Percentiles rank a stretch among this genome's conserved stretches.
phyloP scores from a whole-genome alignment of 306 rosid genomes.

The Pueraria montana region DNA sequence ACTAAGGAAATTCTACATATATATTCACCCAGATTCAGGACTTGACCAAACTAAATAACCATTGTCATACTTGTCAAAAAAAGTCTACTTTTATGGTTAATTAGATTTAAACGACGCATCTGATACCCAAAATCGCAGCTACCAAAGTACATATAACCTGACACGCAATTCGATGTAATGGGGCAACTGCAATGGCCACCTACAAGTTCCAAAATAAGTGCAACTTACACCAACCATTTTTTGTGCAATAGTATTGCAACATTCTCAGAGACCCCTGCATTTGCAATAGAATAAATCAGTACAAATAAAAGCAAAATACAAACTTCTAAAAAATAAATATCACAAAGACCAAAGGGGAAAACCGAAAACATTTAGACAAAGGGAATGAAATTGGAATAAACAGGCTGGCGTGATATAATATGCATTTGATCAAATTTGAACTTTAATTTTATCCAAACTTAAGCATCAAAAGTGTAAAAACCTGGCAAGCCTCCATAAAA shows the following conservation, averaged over 20 bases:
- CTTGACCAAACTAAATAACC: neutral
- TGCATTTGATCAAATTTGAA: neutral
- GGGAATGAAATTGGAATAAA: slow-evolving; percentile 16
- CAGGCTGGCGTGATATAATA: neutral
- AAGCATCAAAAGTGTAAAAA: neutral
- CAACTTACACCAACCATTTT: slow-evolving; percentile 35
- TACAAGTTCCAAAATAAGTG: slow-evolving; percentile 1
- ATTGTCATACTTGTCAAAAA: neutral
- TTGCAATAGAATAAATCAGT: slow-evolving; percentile 36
- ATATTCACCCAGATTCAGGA: neutral
- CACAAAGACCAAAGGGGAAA: slow-evolving; percentile 6
- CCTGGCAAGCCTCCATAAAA: slow-evolving; percentile 3
- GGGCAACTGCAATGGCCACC: neutral
- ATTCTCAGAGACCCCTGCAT: slow-evolving; percentile 58
- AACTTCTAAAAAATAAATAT: neutral
- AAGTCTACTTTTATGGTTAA: slow-evolving; percentile 1
- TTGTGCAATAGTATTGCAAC: neutral
- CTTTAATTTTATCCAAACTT: neutral
- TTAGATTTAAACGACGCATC: neutral
- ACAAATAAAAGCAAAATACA: slow-evolving; percentile 21
- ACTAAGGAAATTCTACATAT: too few relatives aligned
- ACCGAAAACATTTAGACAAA: neutral
- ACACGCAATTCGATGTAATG: neutral
- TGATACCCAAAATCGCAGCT: neutral
- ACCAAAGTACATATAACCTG: neutral